Evolutionary conservation across 2,329 filamentous ascomycete genomes (phyloP), one percentile per base, ranked within the genome.

Genomic region (Hortaea werneckii): DNA sequence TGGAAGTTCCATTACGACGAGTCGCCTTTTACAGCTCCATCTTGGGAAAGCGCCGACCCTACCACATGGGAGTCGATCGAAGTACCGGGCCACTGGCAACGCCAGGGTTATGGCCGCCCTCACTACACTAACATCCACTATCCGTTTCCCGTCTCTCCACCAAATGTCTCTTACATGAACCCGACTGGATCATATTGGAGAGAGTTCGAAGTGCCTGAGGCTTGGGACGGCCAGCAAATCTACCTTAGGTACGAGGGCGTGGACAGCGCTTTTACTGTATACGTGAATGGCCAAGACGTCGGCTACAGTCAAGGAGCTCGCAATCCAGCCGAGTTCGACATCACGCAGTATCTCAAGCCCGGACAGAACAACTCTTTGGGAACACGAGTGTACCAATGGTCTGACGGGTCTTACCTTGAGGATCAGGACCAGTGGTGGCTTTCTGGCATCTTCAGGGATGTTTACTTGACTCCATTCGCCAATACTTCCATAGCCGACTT

Each of bases 381-480:
- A 7, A 78, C 85, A 1, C 69, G 74, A n/a, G 82, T 85, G 0
- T 85, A 85, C 51, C 80, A 85, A 57, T 83, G 77, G 69, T 83
- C 74, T 30, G 80, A 84, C 52, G 82, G 78, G 1, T 77, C 76
- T 8, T 48, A 48, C n/a, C 40, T 48, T n/a, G 45, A 48, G 37
- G 45, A 47, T 27, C 45, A 47, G 55, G 59, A 50, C 29, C 49
- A 55, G 47, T 51, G 49, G 49, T 56, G 55, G 51, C 32, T 56
- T 5, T 51, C 46, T 20, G 58, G 76, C 4, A 85, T 85, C 38
- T 85, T 83, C 57, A 73, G 82, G 12, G 80, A 85, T 57, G 81
- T 85, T 0, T 71, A 77, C 42, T 64, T 85, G 7, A 60, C 84
- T 11, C 71, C 73, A 0, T 77, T 83, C 46, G 75, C 77, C 0